Percentiles rank a stretch among this genome's conserved stretches.
These are phyloP conservation scores for Skeletonema potamos DNA, from an alignment of 108 stramenopile genomes.

Conservation along the genomic window DNA sequence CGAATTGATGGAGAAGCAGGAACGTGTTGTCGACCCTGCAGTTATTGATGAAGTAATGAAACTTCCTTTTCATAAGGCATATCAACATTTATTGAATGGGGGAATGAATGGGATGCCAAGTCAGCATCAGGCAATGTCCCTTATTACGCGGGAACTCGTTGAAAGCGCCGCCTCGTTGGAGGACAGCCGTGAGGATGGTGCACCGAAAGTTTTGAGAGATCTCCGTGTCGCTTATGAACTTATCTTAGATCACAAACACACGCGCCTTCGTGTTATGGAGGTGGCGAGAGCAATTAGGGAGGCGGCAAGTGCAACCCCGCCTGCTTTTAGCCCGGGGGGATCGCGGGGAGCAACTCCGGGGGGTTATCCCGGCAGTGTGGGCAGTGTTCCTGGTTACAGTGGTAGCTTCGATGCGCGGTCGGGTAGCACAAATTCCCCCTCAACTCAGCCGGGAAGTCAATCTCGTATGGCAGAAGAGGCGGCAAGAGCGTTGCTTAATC, in stretches of 20 bases:
- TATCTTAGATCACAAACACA: conserved; percentile 95
- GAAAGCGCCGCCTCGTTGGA: conserved; percentile 79
- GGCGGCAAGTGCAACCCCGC: conserved; percentile 90
- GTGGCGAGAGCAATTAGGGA: conserved; percentile 89
- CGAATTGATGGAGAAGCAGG: conserved; percentile 95
- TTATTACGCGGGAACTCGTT: conserved; percentile 82
- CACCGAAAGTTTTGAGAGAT: conserved; percentile 84
- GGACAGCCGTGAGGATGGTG: conserved; percentile 79
- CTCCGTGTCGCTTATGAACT: conserved; percentile 96
- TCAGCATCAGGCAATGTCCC: conserved; percentile 51
- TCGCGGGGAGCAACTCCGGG: conserved; percentile 86
- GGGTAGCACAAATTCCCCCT: conserved; percentile 39
- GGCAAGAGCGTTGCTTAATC: conserved; percentile 76
- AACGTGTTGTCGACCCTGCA: conserved; percentile 85
- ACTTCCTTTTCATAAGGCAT: conserved; percentile 87
- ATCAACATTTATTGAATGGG: conserved; percentile 50
- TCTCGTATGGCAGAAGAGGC: conserved; percentile 80
- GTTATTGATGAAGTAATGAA: conserved; percentile 92
- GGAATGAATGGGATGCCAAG: conserved; percentile 37
- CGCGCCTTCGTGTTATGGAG: conserved; percentile 93
- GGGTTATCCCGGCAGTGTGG: conserved; percentile 52
- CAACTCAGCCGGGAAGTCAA: conserved; percentile 54
- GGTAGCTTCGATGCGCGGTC: conserved; percentile 54
- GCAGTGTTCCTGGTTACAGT: conserved; percentile 43
- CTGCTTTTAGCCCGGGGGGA: conserved; percentile 86